Evolutionary conservation across 2,329 filamentous ascomycete genomes (phyloP).

Genomic region (Pseudogymnoascus sp.): DNA sequence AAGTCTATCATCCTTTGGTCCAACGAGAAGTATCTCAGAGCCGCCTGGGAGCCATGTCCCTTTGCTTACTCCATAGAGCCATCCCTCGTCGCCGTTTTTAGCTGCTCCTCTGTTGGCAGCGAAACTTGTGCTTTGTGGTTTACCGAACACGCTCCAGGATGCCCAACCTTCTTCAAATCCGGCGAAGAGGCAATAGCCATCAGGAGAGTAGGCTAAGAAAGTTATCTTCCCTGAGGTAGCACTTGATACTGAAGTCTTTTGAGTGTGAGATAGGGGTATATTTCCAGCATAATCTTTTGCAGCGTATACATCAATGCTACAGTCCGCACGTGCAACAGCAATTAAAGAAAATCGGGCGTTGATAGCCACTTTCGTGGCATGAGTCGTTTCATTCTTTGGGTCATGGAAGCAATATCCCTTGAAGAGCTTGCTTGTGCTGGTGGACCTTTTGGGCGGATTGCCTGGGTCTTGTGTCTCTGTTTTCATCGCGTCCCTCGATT

Average conservation of each 20-base stretch:
- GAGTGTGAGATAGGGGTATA: slow-evolving; percentile 76
- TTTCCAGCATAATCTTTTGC: slow-evolving; percentile 91
- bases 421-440: slow-evolving; percentile 59
- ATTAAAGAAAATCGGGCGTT: slow-evolving; percentile 94
- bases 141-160: slow-evolving; percentile 96
- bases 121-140: slow-evolving; percentile 80
- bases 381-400: slow-evolving; percentile 51
- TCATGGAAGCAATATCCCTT: slow-evolving; percentile 85
- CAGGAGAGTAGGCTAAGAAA: slow-evolving; percentile 78
- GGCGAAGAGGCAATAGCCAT: slow-evolving; percentile 92
- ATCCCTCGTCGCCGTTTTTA: slow-evolving; percentile 65
- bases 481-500: slow-evolving; percentile 36
- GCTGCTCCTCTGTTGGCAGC: slow-evolving; percentile 58
- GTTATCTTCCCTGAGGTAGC: slow-evolving; percentile 63
- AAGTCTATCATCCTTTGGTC: slow-evolving; percentile 64
- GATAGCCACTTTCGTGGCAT: slow-evolving; percentile 69
- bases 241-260: slow-evolving; percentile 61
- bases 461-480: slow-evolving; percentile 29
- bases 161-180: slow-evolving; percentile 92
- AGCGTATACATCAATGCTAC: slow-evolving; percentile 79
- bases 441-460: slow-evolving; percentile 36
- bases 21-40: slow-evolving; percentile 73
- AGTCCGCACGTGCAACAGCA: slow-evolving; percentile 74
- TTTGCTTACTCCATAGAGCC: slow-evolving; percentile 71
- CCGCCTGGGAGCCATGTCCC: slow-evolving; percentile 84